phyloP scores from a whole-genome alignment of 768 basidiomycete species.

The Collybia nuda region DNA sequence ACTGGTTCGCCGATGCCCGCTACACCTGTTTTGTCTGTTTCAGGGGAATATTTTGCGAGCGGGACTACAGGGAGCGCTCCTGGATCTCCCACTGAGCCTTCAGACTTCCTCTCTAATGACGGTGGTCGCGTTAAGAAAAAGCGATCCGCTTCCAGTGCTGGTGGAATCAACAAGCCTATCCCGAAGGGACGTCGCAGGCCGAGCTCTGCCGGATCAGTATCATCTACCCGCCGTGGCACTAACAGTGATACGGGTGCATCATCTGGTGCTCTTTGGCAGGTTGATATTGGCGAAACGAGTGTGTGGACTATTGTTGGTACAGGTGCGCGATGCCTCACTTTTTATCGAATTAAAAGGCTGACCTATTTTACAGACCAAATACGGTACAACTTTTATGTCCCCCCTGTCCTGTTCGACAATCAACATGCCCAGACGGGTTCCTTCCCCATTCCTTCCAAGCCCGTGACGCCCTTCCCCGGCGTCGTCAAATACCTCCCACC shows the following conservation, averaged over 20 bases:
- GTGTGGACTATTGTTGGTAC: constrained; percentile 95
- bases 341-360: constrained; percentile 11
- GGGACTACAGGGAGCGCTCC: constrained; percentile 63
- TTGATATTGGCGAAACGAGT: constrained; percentile 91
- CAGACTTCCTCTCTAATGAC: constrained; percentile 76
- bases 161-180: constrained; percentile 52
- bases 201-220: constrained; percentile 72
- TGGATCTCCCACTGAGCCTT: constrained; percentile 59
- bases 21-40: constrained; percentile 52
- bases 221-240: constrained; percentile 66
- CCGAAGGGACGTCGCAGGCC: constrained; percentile 68
- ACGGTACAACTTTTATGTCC: constrained; percentile 92
- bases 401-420: constrained; percentile 79
- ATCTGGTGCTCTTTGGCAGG: constrained; percentile 82
- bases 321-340: constrained; percentile 45
- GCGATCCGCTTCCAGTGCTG: constrained; percentile 73
- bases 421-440: constrained; percentile 72
- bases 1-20: constrained; percentile 73
- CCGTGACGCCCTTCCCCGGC: constrained; percentile 82
- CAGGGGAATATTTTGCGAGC: constrained; percentile 67
- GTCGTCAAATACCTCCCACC: constrained; percentile 92
- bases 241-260: constrained; percentile 67
- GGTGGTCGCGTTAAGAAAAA: constrained; percentile 87
- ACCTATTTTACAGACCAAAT: constrained; percentile 64
- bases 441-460: constrained; percentile 79